Evolutionary conservation across 176 grass and related monocot genomes (phyloP).

Genomic region (Eleusine indica): DNA sequence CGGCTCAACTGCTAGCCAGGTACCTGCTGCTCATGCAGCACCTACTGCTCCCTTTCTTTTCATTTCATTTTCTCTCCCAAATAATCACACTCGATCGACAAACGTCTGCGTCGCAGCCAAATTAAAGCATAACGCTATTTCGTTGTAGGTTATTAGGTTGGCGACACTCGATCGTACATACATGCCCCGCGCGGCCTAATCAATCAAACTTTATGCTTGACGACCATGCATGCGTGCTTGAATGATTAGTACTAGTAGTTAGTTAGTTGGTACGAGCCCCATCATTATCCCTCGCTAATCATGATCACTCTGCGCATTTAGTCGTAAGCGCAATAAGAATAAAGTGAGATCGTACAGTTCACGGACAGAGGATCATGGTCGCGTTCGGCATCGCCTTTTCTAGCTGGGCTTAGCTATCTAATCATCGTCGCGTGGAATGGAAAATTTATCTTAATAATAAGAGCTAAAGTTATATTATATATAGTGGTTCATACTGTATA

Average conservation of each 20-base stretch:
- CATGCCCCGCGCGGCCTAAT: neutral
- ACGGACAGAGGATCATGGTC: slow-evolving; percentile 1
- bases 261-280: slow-evolving; percentile 10
- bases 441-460: neutral
- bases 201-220: slow-evolving; percentile 10
- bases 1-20: neutral
- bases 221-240: slow-evolving; percentile 12
- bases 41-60: neutral
- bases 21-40: slow-evolving; percentile 1
- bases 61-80: no score
- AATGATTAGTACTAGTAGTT: neutral
- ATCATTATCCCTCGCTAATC: slow-evolving; percentile 37
- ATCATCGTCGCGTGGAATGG: neutral
- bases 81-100: slow-evolving; percentile 1
- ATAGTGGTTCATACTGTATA: neutral
- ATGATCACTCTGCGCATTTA: slow-evolving; percentile 25
- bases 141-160: slow-evolving; percentile 5
- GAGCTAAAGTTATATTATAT: neutral
- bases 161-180: neutral
- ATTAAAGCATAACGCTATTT: neutral
- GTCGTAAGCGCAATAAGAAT: slow-evolving; percentile 13
- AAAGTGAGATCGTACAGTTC: neutral
- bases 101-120: slow-evolving; percentile 24
- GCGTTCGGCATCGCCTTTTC: slow-evolving; percentile 1
- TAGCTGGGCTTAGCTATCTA: slow-evolving; percentile 3